Evolutionary conservation across 2,329 filamentous ascomycete genomes (phyloP).

Genomic region (Byssochlamys sp.): DNA sequence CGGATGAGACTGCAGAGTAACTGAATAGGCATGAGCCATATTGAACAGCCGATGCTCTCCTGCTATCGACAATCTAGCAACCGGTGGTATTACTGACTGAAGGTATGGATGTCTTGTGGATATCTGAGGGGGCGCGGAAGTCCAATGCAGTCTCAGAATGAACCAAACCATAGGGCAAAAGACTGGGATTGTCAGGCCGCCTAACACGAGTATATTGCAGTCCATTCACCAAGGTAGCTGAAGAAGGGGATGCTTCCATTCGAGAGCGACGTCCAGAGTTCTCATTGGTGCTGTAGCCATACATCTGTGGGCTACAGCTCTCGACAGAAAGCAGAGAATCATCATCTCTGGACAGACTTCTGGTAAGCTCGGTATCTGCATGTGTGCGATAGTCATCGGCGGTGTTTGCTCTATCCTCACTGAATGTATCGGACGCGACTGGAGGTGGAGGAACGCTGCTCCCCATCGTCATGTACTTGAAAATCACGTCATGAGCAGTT

Average conservation of each 20-base stretch:
- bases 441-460: slow-evolving; percentile 9
- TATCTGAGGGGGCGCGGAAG: neutral
- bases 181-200: slow-evolving; percentile 8
- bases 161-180: slow-evolving; percentile 11
- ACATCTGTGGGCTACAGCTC: slow-evolving; percentile 26
- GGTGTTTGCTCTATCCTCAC: slow-evolving; percentile 9
- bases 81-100: neutral
- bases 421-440: slow-evolving; percentile 8
- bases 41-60: neutral
- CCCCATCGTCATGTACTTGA: slow-evolving; percentile 19
- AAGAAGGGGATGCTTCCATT: slow-evolving; percentile 13
- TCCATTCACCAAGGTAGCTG: slow-evolving; percentile 31
- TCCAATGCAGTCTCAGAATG: slow-evolving; percentile 11
- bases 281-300: slow-evolving; percentile 29
- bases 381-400: slow-evolving; percentile 13
- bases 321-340: slow-evolving; percentile 17
- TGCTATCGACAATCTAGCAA: neutral
- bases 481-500: slow-evolving; percentile 19
- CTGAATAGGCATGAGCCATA: too few species aligned
- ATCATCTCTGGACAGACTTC: slow-evolving; percentile 13
- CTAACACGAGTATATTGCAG: slow-evolving; percentile 30
- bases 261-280: slow-evolving; percentile 21
- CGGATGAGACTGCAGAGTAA: too few species aligned
- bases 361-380: slow-evolving; percentile 8
- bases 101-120: neutral